Base-by-base conservation (phyloP, 352 stramenopile species). In the Phytophthora sp. region DNA sequence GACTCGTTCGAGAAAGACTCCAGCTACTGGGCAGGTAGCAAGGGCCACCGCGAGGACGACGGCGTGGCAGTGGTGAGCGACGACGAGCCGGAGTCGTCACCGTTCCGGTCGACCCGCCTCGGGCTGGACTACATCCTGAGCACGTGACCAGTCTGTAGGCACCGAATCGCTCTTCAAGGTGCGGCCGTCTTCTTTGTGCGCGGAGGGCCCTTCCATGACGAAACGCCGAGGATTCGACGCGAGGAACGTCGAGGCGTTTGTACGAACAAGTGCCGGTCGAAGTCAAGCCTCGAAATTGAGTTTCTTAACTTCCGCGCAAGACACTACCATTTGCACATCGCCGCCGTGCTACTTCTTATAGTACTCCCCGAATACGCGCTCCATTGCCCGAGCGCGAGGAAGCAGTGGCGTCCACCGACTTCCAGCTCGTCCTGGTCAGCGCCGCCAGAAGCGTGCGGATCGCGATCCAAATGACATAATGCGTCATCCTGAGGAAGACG, bases 101-200 rank as follows among this genome's bases (percentile, higher is more conserved):
- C 34, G 3, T 5, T 20, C n/a, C 54, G 15, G 18, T 20, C 42
- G 5, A 27, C 32, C 18, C 52, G 41, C 20, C 43, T 60, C 21
- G 23, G 17, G 5, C 15, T 62, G 28, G 26, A 23, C 43, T 62
- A 55, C 34, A 62, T 62, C 26, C 30, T 62, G 23, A 17, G 38
- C n/a, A 17, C 31, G 2, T 53, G 26, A 54, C 8, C 13, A 27
- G 23, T 46, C 27, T 28, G n/a, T n/a, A n/a, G n/a, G n/a, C n/a
- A n/a, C n/a, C n/a, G n/a, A n/a, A n/a, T n/a, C n/a, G n/a, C n/a
- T n/a, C n/a, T n/a, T n/a, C n/a, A n/a, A n/a, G n/a, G n/a, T n/a
- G n/a, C n/a, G n/a, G n/a, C n/a, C n/a, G n/a, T n/a, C n/a, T n/a
- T n/a, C n/a, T n/a, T n/a, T n/a, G n/a, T n/a, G n/a, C n/a, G n/a